Conservation (phyloP, 306 rosid genomes). For the Mimosa bimucronata region DNA sequence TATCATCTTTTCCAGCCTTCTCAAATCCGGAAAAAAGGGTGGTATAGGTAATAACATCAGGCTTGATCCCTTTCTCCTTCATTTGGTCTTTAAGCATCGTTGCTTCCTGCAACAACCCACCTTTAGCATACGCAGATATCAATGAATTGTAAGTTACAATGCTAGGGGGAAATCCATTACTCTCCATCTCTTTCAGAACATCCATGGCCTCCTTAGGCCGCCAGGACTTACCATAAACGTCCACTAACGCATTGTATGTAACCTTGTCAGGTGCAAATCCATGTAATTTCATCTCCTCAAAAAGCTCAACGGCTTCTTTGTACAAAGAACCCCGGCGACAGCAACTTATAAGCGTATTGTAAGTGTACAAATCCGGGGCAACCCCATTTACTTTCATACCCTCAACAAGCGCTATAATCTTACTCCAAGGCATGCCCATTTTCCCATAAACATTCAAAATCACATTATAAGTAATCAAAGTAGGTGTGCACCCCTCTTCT, state of each 20-base stretch:
- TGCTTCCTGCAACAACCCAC: constrained; percentile 84
- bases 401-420: constrained; percentile 52
- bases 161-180: constrained; percentile 63
- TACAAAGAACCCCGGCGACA: constrained; percentile 78
- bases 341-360: constrained; percentile 77
- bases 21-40: constrained; percentile 86
- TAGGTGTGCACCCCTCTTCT: constrained; percentile 71
- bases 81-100: constrained; percentile 60
- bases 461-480: constrained; percentile 78
- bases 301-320: constrained; percentile 66
- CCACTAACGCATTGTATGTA: constrained; percentile 79
- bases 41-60: constrained; percentile 87
- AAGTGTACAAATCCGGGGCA: constrained; percentile 82
- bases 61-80: constrained; percentile 74
- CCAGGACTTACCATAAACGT: constrained; percentile 90
- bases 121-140: constrained; percentile 83
- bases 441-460: constrained; percentile 84
- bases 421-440: constrained; percentile 93
- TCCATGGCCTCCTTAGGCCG: constrained; percentile 77
- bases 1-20: constrained; percentile 81
- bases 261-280: constrained; percentile 81
- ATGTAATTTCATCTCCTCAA: constrained; percentile 60
- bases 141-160: constrained; percentile 74
- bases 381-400: constrained; percentile 62
- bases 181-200: constrained; percentile 83